These are phyloP conservation scores for Xanthoparmelia taractica DNA, from an alignment of 495 filamentous ascomycete species.

Conservation along the genomic window DNA sequence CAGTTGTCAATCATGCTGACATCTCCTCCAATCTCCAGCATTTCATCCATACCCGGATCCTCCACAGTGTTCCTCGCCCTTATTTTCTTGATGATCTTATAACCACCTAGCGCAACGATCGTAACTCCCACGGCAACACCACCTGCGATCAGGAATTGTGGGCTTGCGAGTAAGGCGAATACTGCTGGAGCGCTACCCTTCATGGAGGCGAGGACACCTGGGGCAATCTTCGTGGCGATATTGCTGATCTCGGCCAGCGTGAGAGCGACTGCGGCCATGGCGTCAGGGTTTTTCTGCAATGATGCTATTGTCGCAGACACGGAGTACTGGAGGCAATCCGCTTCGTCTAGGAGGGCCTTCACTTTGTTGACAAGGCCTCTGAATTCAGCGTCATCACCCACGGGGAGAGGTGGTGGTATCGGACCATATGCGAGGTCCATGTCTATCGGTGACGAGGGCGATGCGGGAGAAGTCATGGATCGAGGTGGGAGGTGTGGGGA, in stretches of 20 bases:
- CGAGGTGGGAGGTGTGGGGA: constrained; percentile 17
- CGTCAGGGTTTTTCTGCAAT: constrained; percentile 84
- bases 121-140: constrained; percentile 84
- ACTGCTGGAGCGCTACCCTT: constrained; percentile 75
- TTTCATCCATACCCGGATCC: constrained; percentile 48
- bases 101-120: constrained; percentile 88
- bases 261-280: constrained; percentile 87
- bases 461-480: constrained; percentile 23
- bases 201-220: constrained; percentile 62
- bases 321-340: constrained; percentile 79
- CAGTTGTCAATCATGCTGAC: constrained; percentile 69
- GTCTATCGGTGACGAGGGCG: constrained; percentile 49
- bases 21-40: constrained; percentile 47
- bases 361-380: constrained; percentile 58
- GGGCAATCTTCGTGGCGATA: constrained; percentile 74
- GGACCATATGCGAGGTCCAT: constrained; percentile 84
- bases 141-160: constrained; percentile 88
- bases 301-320: constrained; percentile 75
- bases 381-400: constrained; percentile 43
- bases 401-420: constrained; percentile 46
- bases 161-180: constrained; percentile 77
- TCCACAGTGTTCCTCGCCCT: constrained; percentile 39
- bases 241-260: constrained; percentile 86
- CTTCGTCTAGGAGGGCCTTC: constrained; percentile 69
- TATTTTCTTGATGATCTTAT: constrained; percentile 91